Evolutionary conservation across 2,329 filamentous ascomycete species (phyloP).

Genomic region (Nemania sp.): DNA sequence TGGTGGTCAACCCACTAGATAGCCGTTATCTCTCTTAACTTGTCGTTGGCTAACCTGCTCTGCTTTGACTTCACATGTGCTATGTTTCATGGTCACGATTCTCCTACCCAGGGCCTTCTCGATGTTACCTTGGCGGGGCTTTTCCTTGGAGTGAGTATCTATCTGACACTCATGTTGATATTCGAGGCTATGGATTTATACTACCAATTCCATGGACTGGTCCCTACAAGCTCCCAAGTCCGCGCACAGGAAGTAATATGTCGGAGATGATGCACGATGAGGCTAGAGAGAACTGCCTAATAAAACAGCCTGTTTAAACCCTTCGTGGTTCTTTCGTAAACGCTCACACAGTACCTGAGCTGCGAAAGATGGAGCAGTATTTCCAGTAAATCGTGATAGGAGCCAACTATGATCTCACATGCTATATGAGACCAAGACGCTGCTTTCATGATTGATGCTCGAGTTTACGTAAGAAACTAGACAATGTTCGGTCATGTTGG

Average conservation of each 20-base stretch:
- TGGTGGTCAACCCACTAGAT: not conserved
- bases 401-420: not conserved
- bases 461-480: conserved; percentile 23
- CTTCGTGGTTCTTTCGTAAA: not conserved
- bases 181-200: not conserved
- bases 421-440: conserved; percentile 1
- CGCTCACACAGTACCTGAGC: too few relatives aligned
- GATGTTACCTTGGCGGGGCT: not conserved
- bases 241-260: not conserved
- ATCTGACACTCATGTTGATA: not conserved
- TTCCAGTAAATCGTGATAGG: not conserved
- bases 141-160: not conserved
- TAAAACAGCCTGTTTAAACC: not conserved
- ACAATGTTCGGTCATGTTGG: conserved; percentile 16
- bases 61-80: conserved; percentile 7
- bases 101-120: not conserved
- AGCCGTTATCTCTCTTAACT: conserved; percentile 2
- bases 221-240: not conserved
- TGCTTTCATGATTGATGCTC: not conserved
- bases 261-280: conserved; percentile 2
- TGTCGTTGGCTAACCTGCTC: conserved; percentile 8
- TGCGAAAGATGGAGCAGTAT: not conserved
- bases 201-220: not conserved
- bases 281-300: not conserved
- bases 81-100: not conserved